phyloP scores from a whole-genome alignment of 129 eudicot genomes.

The sunflower (Helianthus annuus) region HanXRQr2.0-SUNRISE NC_035442.2:86477369-86477868 shows the following conservation, averaged over 20 bases:
- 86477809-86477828: neutral
- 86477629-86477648: slow-evolving; percentile 41
- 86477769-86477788: slow-evolving; percentile 40
- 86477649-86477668: slow-evolving; percentile 27
- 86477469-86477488: slow-evolving; percentile 13
- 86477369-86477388: slow-evolving; percentile 26
- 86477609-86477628: slow-evolving; percentile 43
- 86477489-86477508: slow-evolving; percentile 38
- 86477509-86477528: slow-evolving; percentile 29
- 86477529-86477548: slow-evolving; percentile 25
- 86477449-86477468: slow-evolving; percentile 25
- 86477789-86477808: slow-evolving; percentile 21
- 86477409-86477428: slow-evolving; percentile 39
- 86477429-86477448: slow-evolving; percentile 40
- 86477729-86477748: slow-evolving; percentile 22
- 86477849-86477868: neutral
- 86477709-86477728: slow-evolving; percentile 44
- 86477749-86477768: slow-evolving; percentile 34
- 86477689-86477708: slow-evolving; percentile 46
- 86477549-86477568: slow-evolving; percentile 42
- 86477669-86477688: slow-evolving; percentile 44
- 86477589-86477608: slow-evolving; percentile 30
- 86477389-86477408: slow-evolving; percentile 40
- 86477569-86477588: slow-evolving; percentile 43
- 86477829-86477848: neutral